Base-by-base conservation (phyloP, 345 rosid species). In the Hibiscus mutabilis region DNA sequence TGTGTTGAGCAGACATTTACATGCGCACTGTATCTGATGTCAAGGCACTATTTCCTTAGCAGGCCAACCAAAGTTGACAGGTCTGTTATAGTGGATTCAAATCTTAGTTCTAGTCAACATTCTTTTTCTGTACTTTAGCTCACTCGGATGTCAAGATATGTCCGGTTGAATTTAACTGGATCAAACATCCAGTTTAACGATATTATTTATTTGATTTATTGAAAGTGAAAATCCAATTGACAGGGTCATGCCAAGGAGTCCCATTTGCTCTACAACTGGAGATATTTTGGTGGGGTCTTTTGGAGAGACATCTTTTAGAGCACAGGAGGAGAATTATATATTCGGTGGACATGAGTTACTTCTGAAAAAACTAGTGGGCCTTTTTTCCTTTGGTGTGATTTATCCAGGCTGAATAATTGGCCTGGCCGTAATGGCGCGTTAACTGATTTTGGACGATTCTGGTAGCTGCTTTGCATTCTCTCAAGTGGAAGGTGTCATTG, bases 171-270 rank as follows among this genome's bases (percentile, higher is more conserved):
- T 27, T 16, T 16, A 49, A 9, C 8, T 4, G 25, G 70, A 67
- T 29, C 16, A 14, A 15, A 0, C 15, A 29, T 60, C 10, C 9
- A 25, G n/a, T 58, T 58, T 24, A 25, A 58, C 1, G 15, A 58
- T 66, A 66, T 15, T 47, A 66, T 66, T 44, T 19, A 8, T 47
- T 66, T 47, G n/a, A 25, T 47, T 66, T 47, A 15, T 66, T 66
- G 3, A 9, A 46, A 44, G 37, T 49, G 57, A 16, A 65, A 25
- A 27, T 16, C 56, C 58, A 10, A 9, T 46, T 27, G 19, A 67
- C 40, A 27, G 58, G 58, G 35, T 67, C 70, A 67, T 67, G 70
- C 58, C 70, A 16, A 47, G 42, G 42, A 67, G 58, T 47, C 57
- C 57, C 60, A 33, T 15, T 66, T 47, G 31, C 31, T 42, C 53